A percentile compares a stretch with the other conserved stretches of the same genome.
phyloP scores from a whole-genome alignment of 2,329 filamentous ascomycete genomes.

The Sporothrix brasiliensis region DNA sequence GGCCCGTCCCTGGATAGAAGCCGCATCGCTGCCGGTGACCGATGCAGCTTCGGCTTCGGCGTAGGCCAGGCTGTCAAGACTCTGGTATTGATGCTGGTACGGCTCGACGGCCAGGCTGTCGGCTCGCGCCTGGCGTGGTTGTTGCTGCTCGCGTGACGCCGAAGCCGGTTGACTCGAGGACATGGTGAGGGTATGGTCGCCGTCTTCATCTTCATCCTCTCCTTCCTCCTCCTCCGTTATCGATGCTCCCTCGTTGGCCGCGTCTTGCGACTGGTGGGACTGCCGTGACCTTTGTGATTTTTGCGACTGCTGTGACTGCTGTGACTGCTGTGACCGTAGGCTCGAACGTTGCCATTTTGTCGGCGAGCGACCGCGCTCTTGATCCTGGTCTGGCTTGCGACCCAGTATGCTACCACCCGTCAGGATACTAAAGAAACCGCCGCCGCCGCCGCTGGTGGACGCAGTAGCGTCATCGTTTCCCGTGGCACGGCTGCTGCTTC shows the following conservation, averaged over 20 bases:
- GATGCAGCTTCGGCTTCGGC: constrained; percentile 30
- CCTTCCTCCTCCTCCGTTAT: not conserved
- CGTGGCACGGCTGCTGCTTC: not conserved
- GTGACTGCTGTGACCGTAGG: not conserved
- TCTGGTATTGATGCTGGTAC: constrained; percentile 53
- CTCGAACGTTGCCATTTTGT: constrained; percentile 32
- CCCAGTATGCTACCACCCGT: constrained; percentile 64
- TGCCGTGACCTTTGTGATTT: constrained; percentile 1
- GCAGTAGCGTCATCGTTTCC: not conserved
- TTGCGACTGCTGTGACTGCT: not conserved
- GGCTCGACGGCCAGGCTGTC: constrained; percentile 60
- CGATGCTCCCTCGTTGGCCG: not conserved
- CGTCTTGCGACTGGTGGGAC: not conserved
- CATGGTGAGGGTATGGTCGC: constrained; percentile 27
- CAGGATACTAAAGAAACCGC: constrained; percentile 66
- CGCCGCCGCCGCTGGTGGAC: constrained; percentile 35
- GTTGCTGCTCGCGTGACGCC: constrained; percentile 40
- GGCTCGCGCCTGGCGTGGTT: constrained; percentile 42
- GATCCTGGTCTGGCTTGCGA: constrained; percentile 44
- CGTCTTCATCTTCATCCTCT: not conserved
- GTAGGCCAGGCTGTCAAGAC: constrained; percentile 52
- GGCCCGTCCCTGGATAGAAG: constrained; percentile 46
- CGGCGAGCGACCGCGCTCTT: constrained; percentile 28
- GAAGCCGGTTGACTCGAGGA: not conserved
- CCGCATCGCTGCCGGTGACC: constrained; percentile 28